Percentiles rank a stretch among this genome's conserved stretches.
phyloP scores from a whole-genome alignment of 768 basidiomycete species.

The Pleurotus djamor region DNA sequence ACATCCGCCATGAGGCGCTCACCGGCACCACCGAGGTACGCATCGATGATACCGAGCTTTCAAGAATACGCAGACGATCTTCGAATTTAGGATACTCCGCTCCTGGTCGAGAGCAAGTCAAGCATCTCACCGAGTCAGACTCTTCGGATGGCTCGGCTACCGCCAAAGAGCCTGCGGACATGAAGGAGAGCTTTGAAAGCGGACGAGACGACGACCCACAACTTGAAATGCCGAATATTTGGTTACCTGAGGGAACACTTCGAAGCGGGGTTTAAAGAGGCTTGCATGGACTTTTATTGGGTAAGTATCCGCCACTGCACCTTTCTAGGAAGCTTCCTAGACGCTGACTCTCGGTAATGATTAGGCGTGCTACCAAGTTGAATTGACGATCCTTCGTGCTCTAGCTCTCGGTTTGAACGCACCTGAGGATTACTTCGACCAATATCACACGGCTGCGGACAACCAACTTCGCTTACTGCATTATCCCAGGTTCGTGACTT shows the following conservation, averaged over 20 bases:
- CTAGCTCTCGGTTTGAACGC: conserved; percentile 44
- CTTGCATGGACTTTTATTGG: conserved; percentile 51
- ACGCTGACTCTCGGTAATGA: neutral
- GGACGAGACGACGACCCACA: conserved; percentile 42
- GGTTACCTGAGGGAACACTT: conserved; percentile 49
- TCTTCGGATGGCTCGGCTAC: conserved; percentile 20
- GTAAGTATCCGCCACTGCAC: conserved; percentile 22
- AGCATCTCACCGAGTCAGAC: conserved; percentile 17
- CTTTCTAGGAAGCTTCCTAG: conserved; percentile 12
- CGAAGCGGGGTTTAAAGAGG: conserved; percentile 54
- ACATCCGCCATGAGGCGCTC: conserved; percentile 40
- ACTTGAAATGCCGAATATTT: conserved; percentile 59
- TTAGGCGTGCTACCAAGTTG: conserved; percentile 38
- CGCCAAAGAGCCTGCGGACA: conserved; percentile 25
- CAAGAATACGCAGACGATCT: conserved; percentile 11
- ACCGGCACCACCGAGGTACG: conserved; percentile 41
- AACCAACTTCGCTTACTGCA: conserved; percentile 57
- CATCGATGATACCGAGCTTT: conserved; percentile 15
- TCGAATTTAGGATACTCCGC: conserved; percentile 33
- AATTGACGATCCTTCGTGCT: conserved; percentile 42
- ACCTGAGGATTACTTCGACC: conserved; percentile 41
- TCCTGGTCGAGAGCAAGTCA: conserved; percentile 38
- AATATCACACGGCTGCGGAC: conserved; percentile 38
- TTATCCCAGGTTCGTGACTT: conserved; percentile 42
- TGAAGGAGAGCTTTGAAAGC: conserved; percentile 57